phyloP scores from a whole-genome alignment of 2,329 filamentous ascomycete genomes.

The Trichoderma sp. region DNA sequence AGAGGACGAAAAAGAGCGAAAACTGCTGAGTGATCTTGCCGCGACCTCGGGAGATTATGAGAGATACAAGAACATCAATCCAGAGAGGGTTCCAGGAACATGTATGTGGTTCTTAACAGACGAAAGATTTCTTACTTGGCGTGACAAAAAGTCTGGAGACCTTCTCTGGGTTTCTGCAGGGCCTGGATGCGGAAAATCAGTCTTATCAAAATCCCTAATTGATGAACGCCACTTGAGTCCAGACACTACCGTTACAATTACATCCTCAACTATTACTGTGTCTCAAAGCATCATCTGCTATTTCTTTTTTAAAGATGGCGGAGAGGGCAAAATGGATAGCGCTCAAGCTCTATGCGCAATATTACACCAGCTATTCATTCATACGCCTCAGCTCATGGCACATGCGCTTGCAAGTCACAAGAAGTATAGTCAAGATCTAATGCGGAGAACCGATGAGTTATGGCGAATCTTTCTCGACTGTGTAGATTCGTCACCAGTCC shows the following conservation, averaged over 20 bases:
- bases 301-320: conserved; percentile 37
- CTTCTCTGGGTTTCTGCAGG: conserved; percentile 35
- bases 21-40: conserved; percentile 23
- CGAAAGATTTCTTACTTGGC: conserved; percentile 29
- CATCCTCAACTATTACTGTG: background rate
- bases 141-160: conserved; percentile 21
- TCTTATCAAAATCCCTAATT: conserved; percentile 25
- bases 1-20: background rate
- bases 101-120: conserved; percentile 36
- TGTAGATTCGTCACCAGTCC: conserved; percentile 7
- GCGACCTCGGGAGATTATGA: conserved; percentile 25
- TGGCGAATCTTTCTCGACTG: conserved; percentile 18
- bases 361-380: conserved; percentile 30
- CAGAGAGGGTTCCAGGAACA: conserved; percentile 28
- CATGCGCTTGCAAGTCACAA: conserved; percentile 1
- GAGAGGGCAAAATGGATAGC: conserved; percentile 23
- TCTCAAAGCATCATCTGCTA: conserved; percentile 25
- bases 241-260: background rate
- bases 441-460: conserved; percentile 6
- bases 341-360: conserved; percentile 26
- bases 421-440: background rate
- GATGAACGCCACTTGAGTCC: conserved; percentile 25
- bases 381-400: conserved; percentile 5
- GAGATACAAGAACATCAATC: conserved; percentile 31
- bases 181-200: conserved; percentile 36